These are phyloP conservation scores for Lactuca saligna DNA, from an alignment of 129 eudicot genomes.

Conservation along the genomic window DNA sequence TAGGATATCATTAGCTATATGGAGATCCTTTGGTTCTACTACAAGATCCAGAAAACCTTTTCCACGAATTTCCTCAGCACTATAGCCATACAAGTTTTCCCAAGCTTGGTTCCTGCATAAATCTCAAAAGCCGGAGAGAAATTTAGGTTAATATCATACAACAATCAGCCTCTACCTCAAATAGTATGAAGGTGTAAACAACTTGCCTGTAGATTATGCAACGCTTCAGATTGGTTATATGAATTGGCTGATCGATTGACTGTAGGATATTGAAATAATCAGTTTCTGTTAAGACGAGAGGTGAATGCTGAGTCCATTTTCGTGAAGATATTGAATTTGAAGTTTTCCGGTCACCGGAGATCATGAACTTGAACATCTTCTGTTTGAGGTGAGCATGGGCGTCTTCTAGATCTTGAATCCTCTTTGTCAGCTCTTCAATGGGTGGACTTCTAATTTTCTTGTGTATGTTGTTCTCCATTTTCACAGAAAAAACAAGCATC, in stretches of 20 bases:
- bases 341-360: conserved; percentile 41
- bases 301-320: conserved; percentile 5
- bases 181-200: not conserved
- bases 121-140: not conserved
- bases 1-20: conserved; percentile 33
- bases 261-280: conserved; percentile 27
- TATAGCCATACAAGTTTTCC: conserved; percentile 62
- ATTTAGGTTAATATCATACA: too few relatives aligned
- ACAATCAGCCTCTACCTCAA: not conserved
- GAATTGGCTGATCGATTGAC: conserved; percentile 79
- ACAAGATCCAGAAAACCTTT: conserved; percentile 39
- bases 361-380: conserved; percentile 52
- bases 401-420: conserved; percentile 69
- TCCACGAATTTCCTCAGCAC: conserved; percentile 60
- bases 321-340: conserved; percentile 28
- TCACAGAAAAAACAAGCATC: not conserved
- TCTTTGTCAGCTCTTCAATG: conserved; percentile 62
- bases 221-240: conserved; percentile 45
- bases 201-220: conserved; percentile 73
- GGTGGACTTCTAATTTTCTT: conserved; percentile 24
- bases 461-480: conserved; percentile 1
- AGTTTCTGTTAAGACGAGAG: conserved; percentile 46
- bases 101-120: conserved; percentile 66
- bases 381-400: conserved; percentile 68
- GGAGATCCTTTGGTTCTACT: conserved; percentile 35